These are phyloP conservation scores for Actinomucor elegans DNA, from an alignment of 371 early-diverging fungal species.

Conservation along the genomic window DNA sequence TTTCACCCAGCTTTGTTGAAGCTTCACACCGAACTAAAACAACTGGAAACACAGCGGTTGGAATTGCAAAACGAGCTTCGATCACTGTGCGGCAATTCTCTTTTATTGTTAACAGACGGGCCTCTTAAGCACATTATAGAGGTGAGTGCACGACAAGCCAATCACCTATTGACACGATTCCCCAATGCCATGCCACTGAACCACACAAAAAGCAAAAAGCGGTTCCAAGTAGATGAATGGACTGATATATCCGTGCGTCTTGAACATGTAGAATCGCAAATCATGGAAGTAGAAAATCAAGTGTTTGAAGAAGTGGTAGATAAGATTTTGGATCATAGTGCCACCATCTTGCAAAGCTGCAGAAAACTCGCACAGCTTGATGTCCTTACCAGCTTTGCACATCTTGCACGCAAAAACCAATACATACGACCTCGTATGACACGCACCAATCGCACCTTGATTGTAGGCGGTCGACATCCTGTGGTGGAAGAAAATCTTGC, in stretches of 20 bases:
- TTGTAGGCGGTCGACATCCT: slow-evolving; percentile 81
- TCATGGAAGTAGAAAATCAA: slow-evolving; percentile 49
- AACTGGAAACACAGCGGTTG: slow-evolving; percentile 20
- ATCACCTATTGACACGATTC: slow-evolving; percentile 21
- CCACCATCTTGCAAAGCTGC: slow-evolving; percentile 51
- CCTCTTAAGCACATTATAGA: slow-evolving; percentile 58
- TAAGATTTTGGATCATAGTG: slow-evolving; percentile 43
- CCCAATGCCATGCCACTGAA: slow-evolving; percentile 29
- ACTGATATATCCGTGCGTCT: slow-evolving; percentile 50
- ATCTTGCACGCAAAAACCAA: slow-evolving; percentile 47
- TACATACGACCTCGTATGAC: slow-evolving; percentile 65
- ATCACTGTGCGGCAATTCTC: slow-evolving; percentile 35
- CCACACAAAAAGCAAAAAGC: slow-evolving; percentile 43
- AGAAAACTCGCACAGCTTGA: slow-evolving; percentile 70
- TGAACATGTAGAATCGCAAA: slow-evolving; percentile 43
- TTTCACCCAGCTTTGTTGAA: slow-evolving; percentile 24
- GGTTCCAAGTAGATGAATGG: slow-evolving; percentile 55
- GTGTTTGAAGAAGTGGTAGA: slow-evolving; percentile 44
- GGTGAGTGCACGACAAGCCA: slow-evolving; percentile 35
- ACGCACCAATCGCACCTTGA: slow-evolving; percentile 39
- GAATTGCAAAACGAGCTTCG: slow-evolving; percentile 30
- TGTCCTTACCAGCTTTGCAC: slow-evolving; percentile 63
- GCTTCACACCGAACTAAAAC: slow-evolving; percentile 27
- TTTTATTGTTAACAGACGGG: slow-evolving; percentile 31
- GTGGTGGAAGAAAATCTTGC: slow-evolving; percentile 80